Evolutionary conservation across 2,329 filamentous ascomycete genomes (phyloP), one percentile per base, ranked within the genome.

Genomic region (Alternaria sp.): DNA sequence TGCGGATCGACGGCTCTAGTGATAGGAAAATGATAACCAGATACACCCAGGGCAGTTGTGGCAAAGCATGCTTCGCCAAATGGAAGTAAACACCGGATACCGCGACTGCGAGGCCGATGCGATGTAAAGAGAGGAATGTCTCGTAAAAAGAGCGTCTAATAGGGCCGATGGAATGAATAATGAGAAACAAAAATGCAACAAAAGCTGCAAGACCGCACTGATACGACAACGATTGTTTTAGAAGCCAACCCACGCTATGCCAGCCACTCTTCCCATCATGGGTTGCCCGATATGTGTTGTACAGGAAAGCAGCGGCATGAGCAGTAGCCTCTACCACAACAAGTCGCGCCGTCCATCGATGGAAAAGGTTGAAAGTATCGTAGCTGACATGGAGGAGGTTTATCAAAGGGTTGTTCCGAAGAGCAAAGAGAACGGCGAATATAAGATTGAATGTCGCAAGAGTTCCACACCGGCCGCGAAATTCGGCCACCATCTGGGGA

Each of bases 121-220:
- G 90, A 78, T 93, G 91, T 28, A 90, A 69, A 45, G 89, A 80
- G 74, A 93, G 89, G 83, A 93, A 93, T 1, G 84, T 86, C 77
- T 93, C 91, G 77, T 93, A 93, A 71, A 90, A 92, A n/a, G 90
- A 90, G 72, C 92, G 90, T 58, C 91, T 85, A 14, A 92, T 78
- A 54, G 89, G 84, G 52, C 90, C 91, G 38, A 86, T 83, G 1
- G 90, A 89, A 66, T 91, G 89, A 48, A 92, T 78, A 32, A 85
- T 75, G 53, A 93, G 84, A 54, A 82, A 82, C 11, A 88, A 74
- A 55, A 91, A 85, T 0, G 87, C 85, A 57, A 82, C 77, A 10
- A 85, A 86, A 79, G 86, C 87, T 60, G 90, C 81, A 49, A 89
- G 77, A 14, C 87, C 16, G 89, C 90, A 61, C 78, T 87, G 60